Base-by-base conservation (phyloP, 768 basidiomycete species). In the Hebeloma cylindrosporum region DNA sequence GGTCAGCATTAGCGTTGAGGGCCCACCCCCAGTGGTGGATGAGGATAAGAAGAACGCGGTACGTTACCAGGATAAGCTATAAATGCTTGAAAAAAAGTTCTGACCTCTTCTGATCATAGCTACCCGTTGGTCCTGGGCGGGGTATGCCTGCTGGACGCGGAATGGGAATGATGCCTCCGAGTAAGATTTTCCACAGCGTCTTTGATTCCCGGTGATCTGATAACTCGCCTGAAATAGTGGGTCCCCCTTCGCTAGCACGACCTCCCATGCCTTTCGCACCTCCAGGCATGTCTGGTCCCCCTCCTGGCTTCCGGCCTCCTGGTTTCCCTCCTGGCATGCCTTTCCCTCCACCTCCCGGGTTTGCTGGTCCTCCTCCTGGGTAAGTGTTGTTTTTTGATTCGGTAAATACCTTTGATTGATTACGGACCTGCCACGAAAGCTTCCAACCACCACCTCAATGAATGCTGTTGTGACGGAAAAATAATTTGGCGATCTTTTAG, bases 61-160 rank as follows among this genome's bases (percentile, higher is more conserved):
- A 60, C 64, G 83, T 68, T 21, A 42, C 47, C 7, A 26, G 18
- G 22, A 26, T 47, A 41, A 23, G 43, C 22, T 47, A 28, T 20
- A 26, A 28, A 14, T 33, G 25, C 25, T 21, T 29, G 7, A 16
- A 43, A 20, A 32, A 27, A 46, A 45, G n/a, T 21, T 37, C 43
- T 40, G 20, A 33, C 41, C 26, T 40, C 37, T 23, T 22, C 20
- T 47, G 25, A 33, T 42, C 22, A 26, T 56, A 93, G 90, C 77
- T 93, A 51, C 82, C 88, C 54, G 75, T 78, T 50, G 95, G 95
- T 40, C 92, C 95, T 61, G 95, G 95, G 51, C 83, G 91, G 50
- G 95, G 94, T 56, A 85, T 93, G 75, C 92, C 94, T 63, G 95
- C 94, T 30, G 94, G 95, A 54, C 85, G 95, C 57, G 95, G 95